These are phyloP conservation scores for Bocquillonia castaneifolia DNA, from an alignment of 441 rosid species.

Conservation along the genomic window DNA sequence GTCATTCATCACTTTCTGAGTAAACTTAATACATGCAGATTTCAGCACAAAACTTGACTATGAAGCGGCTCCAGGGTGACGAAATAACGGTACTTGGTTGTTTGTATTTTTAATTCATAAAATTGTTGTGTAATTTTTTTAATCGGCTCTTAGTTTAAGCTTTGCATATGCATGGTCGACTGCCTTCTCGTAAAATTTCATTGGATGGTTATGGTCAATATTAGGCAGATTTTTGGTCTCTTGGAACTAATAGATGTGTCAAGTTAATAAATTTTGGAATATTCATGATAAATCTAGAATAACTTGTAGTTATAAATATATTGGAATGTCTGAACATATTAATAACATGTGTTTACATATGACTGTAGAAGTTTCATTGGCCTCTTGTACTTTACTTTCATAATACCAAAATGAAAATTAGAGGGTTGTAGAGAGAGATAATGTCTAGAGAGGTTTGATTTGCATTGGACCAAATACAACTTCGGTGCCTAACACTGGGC, in stretches of 20 bases:
- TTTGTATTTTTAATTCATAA: not conserved
- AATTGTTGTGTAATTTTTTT: not conserved
- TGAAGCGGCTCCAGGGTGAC: constrained; percentile 79
- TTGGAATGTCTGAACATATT: not conserved
- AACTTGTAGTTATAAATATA: not conserved
- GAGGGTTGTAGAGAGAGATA: not conserved
- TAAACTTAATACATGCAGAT: constrained; percentile 51
- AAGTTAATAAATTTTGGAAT: not conserved
- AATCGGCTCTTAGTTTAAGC: not conserved
- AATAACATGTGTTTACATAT: not conserved
- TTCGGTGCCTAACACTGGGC: not conserved
- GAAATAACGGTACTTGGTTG: constrained; percentile 68
- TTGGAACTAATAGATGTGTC: not conserved
- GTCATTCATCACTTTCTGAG: constrained; percentile 15
- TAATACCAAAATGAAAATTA: not conserved
- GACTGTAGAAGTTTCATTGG: constrained; percentile 4
- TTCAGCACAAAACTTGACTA: constrained; percentile 65
- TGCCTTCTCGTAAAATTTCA: not conserved
- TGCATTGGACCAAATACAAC: not conserved
- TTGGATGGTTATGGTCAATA: not conserved
- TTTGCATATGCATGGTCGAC: not conserved
- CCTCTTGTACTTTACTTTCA: not conserved
- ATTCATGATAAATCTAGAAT: not conserved
- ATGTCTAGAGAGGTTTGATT: not conserved
- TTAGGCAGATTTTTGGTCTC: not conserved